A percentile compares a stretch with the other conserved stretches of the same genome.
These are phyloP conservation scores for Plasmodium knowlesi DNA, from an alignment of 169 alveolate species.

Conservation along the genomic window DNA sequence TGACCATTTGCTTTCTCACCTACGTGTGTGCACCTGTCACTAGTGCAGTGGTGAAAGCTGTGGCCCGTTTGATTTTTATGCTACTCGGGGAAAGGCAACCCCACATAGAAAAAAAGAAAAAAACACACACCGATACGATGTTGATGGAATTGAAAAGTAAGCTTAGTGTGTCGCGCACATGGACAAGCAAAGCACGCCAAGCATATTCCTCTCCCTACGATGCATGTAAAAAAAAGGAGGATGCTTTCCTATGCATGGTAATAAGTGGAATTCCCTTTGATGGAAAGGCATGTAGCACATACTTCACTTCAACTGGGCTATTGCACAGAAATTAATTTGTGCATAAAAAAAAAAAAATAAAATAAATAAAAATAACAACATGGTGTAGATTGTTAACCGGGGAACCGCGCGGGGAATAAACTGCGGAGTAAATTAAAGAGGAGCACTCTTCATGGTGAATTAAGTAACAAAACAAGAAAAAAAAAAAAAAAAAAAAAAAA, in stretches of 20 bases:
- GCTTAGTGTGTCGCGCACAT: not conserved
- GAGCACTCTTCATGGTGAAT: not conserved
- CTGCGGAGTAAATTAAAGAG: not conserved
- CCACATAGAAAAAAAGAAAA: not conserved
- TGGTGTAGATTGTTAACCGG: not conserved
- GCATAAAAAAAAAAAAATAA: constrained; percentile 2
- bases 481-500: not conserved
- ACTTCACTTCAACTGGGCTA: not conserved
- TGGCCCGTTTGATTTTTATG: not conserved
- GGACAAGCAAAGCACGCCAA: not conserved
- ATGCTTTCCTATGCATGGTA: not conserved
- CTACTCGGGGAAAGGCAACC: not conserved
- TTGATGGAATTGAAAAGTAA: not conserved
- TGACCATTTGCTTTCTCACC: not conserved
- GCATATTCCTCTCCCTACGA: not conserved
- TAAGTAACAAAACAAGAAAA: not conserved
- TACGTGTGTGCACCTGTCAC: not conserved
- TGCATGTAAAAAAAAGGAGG: not conserved
- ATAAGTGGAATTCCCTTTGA: not conserved
- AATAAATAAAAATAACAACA: not conserved
- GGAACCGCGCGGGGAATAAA: not conserved
- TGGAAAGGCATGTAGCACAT: not conserved
- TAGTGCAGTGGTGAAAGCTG: not conserved
- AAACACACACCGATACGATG: not conserved
- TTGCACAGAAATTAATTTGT: not conserved